Evolutionary conservation across 129 eudicot genomes (phyloP), one percentile per base, ranked within the genome.

Genomic region (Centaurea solstitialis): DNA sequence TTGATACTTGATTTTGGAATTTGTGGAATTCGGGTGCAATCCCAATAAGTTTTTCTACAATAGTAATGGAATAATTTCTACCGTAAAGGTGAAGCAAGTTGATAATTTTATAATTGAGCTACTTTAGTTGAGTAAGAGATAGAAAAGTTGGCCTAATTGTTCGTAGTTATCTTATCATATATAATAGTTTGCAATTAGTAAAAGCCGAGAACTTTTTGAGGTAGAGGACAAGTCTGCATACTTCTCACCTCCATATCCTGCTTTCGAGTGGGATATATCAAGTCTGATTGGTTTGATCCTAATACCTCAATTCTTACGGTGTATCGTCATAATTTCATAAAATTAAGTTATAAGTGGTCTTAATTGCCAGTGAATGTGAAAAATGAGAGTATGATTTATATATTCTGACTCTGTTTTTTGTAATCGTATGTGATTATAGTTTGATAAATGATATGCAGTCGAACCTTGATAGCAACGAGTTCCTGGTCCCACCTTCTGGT

Each of bases 371-470:
- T n/a, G n/a, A n/a, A n/a, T n/a, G 2, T 57, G 4, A 5, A 75
- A n/a, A 50, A 53, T 4, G 2, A 12, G n/a, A n/a, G 4, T 53
- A 18, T 77, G 45, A 26, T 41, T 41, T 9, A 10, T 8, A 68
- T 18, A 20, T 62, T 62, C 4, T 7, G 24, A 18, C 21, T n/a
- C n/a, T 20, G 5, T 18, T 21, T 62, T 10, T 62, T 62, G 68
- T 62, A 21, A 62, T 20, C 28, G 0, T 62, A 21, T 62, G 13
- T n/a, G n/a, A n/a, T n/a, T n/a, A n/a, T n/a, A n/a, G 22, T 7
- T 64, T 22, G 26, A 21, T 64, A 15, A 66, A 26, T 62, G 1
- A 57, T 77, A 41, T 69, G 86, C 90, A 92, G 93, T 38, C 47
- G 85, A 74, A 76, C 77, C 37, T 69, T 10, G 83, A 81, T 22